Base-by-base conservation (phyloP, 2,329 filamentous ascomycete species). In the Graphiopsis chlorocephala region DNA sequence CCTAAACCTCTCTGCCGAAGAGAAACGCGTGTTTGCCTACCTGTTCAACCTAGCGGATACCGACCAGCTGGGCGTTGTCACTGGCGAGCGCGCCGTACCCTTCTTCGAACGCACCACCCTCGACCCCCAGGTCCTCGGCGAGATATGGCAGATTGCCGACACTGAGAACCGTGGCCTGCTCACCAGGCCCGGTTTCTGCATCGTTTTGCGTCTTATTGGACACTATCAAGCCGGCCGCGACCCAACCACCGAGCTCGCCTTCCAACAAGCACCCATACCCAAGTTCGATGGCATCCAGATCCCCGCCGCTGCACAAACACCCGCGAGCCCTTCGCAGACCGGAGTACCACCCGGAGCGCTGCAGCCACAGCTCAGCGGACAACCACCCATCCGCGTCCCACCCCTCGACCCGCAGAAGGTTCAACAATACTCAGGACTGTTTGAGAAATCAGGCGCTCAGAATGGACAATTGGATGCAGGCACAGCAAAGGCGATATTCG, bases 101-200 rank as follows among this genome's bases (percentile, higher is more conserved):
- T 98, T 99, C 83, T 99, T 99, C 76, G 93, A 98, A 79, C 95
- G 95, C 83, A 98, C 95, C 53, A 89, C 91, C 71, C 84, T 99
- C 57, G 88, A 94, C 67, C 92, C 93, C 62, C 88, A 91, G 67
- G 85, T 95, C 57, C 84, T 99, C 66, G 95, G 94, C 78, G 89
- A 96, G 91, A 98, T 99, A 84, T 99, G 95, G 95, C 94, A 98
- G 81, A 95, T 99, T 77, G 94, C 95, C 71, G 95, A 99, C 81
- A 93, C 87, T 70, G 94, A 98, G 81, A 99, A 99, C 81, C 88
- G 93, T 69, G 95, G 95, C 61, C 90, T 98, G 71, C 83, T 99
- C 70, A 97, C 93, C 35, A 93, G 93, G 23, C 87, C 93, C 48
- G 95, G 94, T 76, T 99, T 99, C 80, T 92, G 93, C 67, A 87